Percentiles rank a stretch among this genome's conserved stretches.
These are phyloP conservation scores for Calonectria fujianensis DNA, from an alignment of 2,329 filamentous ascomycete genomes.

Conservation along the genomic window DNA sequence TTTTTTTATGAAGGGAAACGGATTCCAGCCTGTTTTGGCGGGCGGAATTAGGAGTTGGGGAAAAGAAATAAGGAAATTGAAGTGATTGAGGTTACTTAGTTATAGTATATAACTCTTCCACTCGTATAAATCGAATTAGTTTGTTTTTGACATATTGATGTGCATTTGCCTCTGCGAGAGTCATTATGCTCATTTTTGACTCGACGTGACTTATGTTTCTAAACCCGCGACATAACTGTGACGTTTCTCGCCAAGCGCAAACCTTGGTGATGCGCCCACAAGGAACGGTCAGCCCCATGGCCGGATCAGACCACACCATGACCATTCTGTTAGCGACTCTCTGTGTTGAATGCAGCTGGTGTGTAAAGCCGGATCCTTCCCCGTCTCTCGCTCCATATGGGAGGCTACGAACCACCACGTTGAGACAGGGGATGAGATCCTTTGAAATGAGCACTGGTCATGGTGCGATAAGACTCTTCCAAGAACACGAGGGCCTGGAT, in stretches of 20 bases:
- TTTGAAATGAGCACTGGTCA: background rate
- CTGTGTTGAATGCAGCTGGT: background rate
- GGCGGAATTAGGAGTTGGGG: slow-evolving; percentile 37
- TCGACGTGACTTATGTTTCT: background rate
- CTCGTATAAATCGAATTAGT: slow-evolving; percentile 16
- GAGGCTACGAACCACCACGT: background rate
- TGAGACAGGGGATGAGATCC: slow-evolving; percentile 6
- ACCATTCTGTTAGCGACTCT: background rate
- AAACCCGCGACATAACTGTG: background rate
- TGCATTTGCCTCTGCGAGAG: background rate
- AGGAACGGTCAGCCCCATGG: background rate
- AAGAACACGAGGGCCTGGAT: background rate
- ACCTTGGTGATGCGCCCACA: background rate
- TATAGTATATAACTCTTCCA: slow-evolving; percentile 22
- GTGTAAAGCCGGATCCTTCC: background rate
- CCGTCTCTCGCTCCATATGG: background rate
- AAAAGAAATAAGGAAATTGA: slow-evolving; percentile 33
- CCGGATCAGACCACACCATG: background rate
- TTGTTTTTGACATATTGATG: background rate
- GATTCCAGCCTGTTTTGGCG: slow-evolving; percentile 25
- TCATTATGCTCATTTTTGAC: background rate
- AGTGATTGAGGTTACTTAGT: slow-evolving; percentile 26
- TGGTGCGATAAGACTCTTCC: background rate
- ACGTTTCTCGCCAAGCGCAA: background rate
- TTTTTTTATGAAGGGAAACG: slow-evolving; percentile 27